Evolutionary conservation across 352 stramenopile species (phyloP).

Genomic region (Phytopythium helicoides): DNA sequence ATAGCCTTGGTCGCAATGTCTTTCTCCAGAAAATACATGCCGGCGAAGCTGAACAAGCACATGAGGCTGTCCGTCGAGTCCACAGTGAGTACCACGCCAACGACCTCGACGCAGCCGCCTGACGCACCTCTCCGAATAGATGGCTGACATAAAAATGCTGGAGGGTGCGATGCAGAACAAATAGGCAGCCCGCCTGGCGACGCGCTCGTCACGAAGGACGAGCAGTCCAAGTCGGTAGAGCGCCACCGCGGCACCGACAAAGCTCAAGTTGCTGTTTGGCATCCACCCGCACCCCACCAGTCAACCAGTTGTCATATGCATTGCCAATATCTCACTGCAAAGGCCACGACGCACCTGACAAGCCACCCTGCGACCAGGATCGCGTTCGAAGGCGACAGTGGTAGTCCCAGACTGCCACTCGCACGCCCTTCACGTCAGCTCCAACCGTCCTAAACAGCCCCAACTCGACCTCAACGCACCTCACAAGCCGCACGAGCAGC

Average conservation of each 20-base stretch:
- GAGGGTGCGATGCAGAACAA: conserved; percentile 77
- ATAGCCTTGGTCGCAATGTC: conserved; percentile 14
- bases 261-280: conserved; percentile 76
- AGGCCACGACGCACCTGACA: no score
- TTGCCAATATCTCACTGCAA: no score
- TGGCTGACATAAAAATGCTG: conserved; percentile 78
- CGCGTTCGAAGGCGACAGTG: no score
- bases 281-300: no score
- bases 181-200: conserved; percentile 60
- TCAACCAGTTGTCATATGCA: no score
- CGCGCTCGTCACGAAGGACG: conserved; percentile 48
- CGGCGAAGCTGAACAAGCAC: conserved; percentile 74
- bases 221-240: conserved; percentile 66
- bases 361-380: no score
- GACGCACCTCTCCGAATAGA: conserved; percentile 76
- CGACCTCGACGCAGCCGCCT: no score
- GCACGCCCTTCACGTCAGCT: no score
- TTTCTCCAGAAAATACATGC: conserved; percentile 62
- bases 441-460: no score
- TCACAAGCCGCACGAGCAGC: conserved; percentile 42
- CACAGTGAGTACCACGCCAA: no score
- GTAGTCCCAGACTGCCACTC: no score
- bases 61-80: conserved; percentile 45
- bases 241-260: conserved; percentile 63
- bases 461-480: no score